A percentile compares a stretch with the other conserved stretches of the same genome.
Evolutionary conservation across 106 monocot species (phyloP).

Genomic region (Narthecium ossifragum): DNA sequence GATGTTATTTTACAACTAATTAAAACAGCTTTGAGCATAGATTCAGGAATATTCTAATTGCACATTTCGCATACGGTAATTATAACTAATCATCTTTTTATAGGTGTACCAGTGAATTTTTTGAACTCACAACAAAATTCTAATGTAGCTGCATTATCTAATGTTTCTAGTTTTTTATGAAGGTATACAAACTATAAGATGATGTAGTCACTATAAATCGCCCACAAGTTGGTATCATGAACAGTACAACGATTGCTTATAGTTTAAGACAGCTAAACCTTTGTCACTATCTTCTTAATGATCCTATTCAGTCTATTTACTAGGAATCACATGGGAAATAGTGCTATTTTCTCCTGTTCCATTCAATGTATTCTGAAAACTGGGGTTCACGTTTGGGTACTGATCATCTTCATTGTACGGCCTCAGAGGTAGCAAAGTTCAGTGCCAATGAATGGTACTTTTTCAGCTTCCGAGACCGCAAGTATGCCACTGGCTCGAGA

Average conservation of each 20-base stretch:
- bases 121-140: no score
- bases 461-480: conserved; percentile 76
- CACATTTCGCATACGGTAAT: no score
- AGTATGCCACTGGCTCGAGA: conserved; percentile 57
- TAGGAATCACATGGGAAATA: conserved; percentile 2
- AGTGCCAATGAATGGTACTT: conserved; percentile 72
- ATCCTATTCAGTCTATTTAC: background rate
- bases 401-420: background rate
- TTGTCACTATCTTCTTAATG: conserved; percentile 1
- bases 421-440: conserved; percentile 53
- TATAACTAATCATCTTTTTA: no score
- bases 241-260: background rate
- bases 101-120: no score
- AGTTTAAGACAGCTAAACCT: background rate
- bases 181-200: no score
- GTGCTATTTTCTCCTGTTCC: background rate
- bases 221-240: no score
- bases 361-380: background rate
- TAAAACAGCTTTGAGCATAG: no score
- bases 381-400: background rate
- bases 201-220: no score
- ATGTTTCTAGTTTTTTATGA: no score
- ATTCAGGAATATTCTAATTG: no score
- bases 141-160: no score
- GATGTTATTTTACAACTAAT: no score